Evolutionary conservation across 495 filamentous ascomycete species (phyloP), one percentile per base, ranked within the genome.

Genomic region (Penicillium cinerascens): DNA sequence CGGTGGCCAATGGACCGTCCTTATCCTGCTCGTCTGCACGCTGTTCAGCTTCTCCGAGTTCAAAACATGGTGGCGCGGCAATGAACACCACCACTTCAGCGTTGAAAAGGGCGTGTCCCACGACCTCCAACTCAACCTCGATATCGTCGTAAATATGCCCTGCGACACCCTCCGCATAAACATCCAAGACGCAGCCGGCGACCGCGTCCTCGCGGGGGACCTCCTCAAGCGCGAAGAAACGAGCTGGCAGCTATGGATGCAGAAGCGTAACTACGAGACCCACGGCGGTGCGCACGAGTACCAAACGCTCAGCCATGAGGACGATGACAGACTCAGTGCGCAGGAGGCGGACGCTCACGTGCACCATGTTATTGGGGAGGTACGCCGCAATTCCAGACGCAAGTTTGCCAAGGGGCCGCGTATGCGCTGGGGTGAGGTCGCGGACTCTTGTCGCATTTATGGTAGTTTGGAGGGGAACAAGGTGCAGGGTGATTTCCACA

Each of bases 401-500:
- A 88, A 85, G 71, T 87, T 86, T 55, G 57, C 71, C 17, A 88
- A 86, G 75, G 90, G 85, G 6, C 90, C 90, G 13, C 76, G 74
- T 49, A 55, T 92, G 52, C 77, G 80, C 59, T 75, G 86, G 49
- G 70, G 78, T 9, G 60, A 76, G 42, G 47, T 56, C 51, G 37
- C 78, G 74, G 73, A 90, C 73, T 74, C 79, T 5, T 99, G 93
- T 72, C 78, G 93, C 35, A 85, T 99, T 44, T 99, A 82, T 63
- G 93, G 93, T 1, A 92, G 84, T 53, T 69, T 99, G 58, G 88
- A 93, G 64, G 79, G 92, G 38, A 97, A 97, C 62, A 95, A 93
- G 69, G 93, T 99, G 43, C 92, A 96, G 69, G 93, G 95, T 0
- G 92, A 99, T 70, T 97, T 99, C 64, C 93, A 99, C 64, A 95